Percentiles rank a stretch among this genome's conserved stretches.
These are phyloP conservation scores for Chamaenerion angustifolium DNA, from an alignment of 345 rosid species.

Conservation along the genomic window DNA sequence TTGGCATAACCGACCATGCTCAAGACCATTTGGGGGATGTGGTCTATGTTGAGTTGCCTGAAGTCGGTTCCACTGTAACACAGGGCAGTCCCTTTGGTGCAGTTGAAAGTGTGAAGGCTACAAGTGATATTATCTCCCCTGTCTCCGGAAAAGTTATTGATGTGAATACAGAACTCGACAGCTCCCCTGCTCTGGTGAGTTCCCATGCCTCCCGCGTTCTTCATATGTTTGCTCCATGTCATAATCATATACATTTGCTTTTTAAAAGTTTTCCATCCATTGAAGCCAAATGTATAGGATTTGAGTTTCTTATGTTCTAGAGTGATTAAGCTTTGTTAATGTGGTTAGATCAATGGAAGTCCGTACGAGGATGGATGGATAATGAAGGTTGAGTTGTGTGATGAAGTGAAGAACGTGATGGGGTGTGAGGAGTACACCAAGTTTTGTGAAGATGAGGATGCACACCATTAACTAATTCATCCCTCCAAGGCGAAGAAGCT, in stretches of 20 bases:
- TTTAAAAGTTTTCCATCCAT: no score
- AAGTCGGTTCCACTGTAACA: conserved; percentile 43
- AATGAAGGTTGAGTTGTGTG: conserved; percentile 54
- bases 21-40: conserved; percentile 97
- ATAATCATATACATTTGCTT: no score
- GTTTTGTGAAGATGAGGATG: conserved; percentile 93
- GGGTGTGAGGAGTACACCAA: conserved; percentile 62
- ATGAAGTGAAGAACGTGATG: conserved; percentile 62
- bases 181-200: conserved; percentile 76
- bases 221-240: no score
- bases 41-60: conserved; percentile 85
- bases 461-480: conserved; percentile 31
- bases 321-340: not conserved
- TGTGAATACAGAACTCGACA: conserved; percentile 48
- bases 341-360: conserved; percentile 58
- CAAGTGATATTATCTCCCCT: conserved; percentile 87
- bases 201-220: no score
- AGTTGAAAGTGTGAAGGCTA: conserved; percentile 97
- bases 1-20: conserved; percentile 96
- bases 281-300: no score
- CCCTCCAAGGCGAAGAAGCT: no score
- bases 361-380: conserved; percentile 87
- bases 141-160: conserved; percentile 75
- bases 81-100: conserved; percentile 86
- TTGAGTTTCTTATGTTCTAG: no score